Evolutionary conservation across 768 basidiomycete genomes (phyloP), one percentile per base, ranked within the genome.

Genomic region (Tricholoma terreum): DNA sequence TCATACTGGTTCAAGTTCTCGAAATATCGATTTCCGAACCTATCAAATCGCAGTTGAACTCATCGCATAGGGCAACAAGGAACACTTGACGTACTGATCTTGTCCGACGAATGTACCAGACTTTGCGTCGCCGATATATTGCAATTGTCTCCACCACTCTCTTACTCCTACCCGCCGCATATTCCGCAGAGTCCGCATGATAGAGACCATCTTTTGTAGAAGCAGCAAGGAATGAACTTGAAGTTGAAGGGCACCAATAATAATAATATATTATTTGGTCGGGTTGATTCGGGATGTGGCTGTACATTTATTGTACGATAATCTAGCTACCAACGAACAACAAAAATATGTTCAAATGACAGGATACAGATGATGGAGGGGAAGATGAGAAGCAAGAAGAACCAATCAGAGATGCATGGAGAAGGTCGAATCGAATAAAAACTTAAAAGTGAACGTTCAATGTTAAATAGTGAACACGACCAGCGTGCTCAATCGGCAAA

Each of bases 91-190:
- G 62, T 65, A 97, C 94, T 88, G 87, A 79, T 96, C 93, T 48
- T 76, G 78, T 50, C 93, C 93, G 36, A 90, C 75, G 52, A 81
- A 79, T 62, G 77, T 77, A 10, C 96, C 96, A 10, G 82, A 85
- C 73, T 98, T 98, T 55, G 92, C 92, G 65, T 98, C 95, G 38
- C 94, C 90, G 58, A 97, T 96, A 69, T 95, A 94, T 67, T 94
- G 89, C 83, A 94, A 76, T 67, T 93, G 88, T 63, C 85, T 84
- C 86, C 89, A 94, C 91, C 92, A 97, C 74, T 93, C 88, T 62
- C 82, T 80, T 46, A 92, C 68, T 15, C 94, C 94, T 17, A 84
- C 87, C 48, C 85, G 82, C 55, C 83, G 85, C 43, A 92, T 79
- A 65, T 79, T 89, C 61, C 91, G 86, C 63, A 95, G 72, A 34